Evolutionary conservation across 2,329 filamentous ascomycete species (phyloP), one percentile per base, ranked within the genome.

Genomic region (Mycosphaerelloides madeirae): DNA sequence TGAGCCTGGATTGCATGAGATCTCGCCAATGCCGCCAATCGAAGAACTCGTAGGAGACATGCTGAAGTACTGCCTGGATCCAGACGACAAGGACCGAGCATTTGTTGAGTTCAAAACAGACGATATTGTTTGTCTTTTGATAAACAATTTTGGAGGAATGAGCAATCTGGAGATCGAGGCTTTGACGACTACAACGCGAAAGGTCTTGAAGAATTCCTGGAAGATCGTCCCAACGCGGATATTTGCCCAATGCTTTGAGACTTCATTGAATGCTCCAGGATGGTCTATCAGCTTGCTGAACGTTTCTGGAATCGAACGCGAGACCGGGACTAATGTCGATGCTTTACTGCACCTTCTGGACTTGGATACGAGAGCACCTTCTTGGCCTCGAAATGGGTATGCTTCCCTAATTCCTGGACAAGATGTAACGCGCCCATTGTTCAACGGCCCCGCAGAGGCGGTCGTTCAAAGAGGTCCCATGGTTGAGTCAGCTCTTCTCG

Each of bases 281-380:
- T 79, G 77, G 65, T 76, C 72, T 6, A 72, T 79, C 25, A 77
- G 75, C 1, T 59, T 79, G 0, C 73, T 74, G 25, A 78, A 78
- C 51, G 61, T 79, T 37, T 69, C 68, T 2, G 63, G 68, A 29
- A 70, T 74, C 52, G 68, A 70, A 5, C 60, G 62, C 20, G 58
- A 67, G 9, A 69, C 71, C 50, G 57, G 60, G 3, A 56, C 68
- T n/a, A 55, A 62, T 0, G 58, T 63, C 13, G 48, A 53, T 12
- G 71, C 74, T 22, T 60, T 78, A 18, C 63, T 77, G 16, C 61
- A 66, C 1, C 60, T 79, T 2, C 65, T 79, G 2, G 73, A 77
- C 48, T 63, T 65, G 18, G 70, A 72, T 3, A 79, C 76, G 0
- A 72, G 68, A 20, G 75, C 76, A 1, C 70, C 71, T 2, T 68